Percentiles rank a stretch among this genome's conserved stretches.
These are phyloP conservation scores for Kregervanrija delftensis DNA, from an alignment of 805 yeast species.

Conservation along the genomic window DNA sequence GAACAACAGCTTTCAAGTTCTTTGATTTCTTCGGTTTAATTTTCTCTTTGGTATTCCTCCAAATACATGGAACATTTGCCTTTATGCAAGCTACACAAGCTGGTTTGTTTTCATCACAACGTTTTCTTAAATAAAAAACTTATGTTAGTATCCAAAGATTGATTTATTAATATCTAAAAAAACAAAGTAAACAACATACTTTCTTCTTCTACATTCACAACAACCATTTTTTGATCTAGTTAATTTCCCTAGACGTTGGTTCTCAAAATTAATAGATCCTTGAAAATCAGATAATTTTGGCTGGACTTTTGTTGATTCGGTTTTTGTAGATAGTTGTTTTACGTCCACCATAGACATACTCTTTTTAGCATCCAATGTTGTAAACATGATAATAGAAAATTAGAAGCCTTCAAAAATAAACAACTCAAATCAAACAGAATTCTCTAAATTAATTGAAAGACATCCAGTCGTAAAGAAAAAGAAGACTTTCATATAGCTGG, in stretches of 20 bases:
- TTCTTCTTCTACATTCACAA: constrained; percentile 13
- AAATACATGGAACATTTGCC: constrained; percentile 20
- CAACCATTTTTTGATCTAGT: constrained; percentile 16
- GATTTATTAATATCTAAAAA: not conserved
- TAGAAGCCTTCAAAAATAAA: no score
- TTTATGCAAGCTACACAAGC: constrained; percentile 31
- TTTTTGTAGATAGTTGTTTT: not conserved
- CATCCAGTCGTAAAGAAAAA: no score
- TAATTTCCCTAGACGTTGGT: constrained; percentile 7
- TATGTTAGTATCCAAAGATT: constrained; percentile 1
- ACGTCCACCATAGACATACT: constrained; percentile 6
- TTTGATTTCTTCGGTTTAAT: not conserved
- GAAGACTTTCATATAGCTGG: no score
- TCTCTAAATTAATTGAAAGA: no score
- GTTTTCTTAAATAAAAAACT: constrained; percentile 25
- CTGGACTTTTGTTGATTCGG: not conserved
- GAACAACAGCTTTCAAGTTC: not conserved
- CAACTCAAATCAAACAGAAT: no score
- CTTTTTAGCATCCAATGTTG: constrained; percentile 7
- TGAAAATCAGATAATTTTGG: constrained; percentile 6
- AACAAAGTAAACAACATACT: constrained; percentile 5
- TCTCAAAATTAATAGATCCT: constrained; percentile 6
- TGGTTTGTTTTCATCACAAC: constrained; percentile 37
- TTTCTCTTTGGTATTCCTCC: constrained; percentile 10
- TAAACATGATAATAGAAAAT: constrained; percentile 5